Evolutionary conservation across 768 basidiomycete genomes (phyloP).

Genomic region (Suillus spraguei): DNA sequence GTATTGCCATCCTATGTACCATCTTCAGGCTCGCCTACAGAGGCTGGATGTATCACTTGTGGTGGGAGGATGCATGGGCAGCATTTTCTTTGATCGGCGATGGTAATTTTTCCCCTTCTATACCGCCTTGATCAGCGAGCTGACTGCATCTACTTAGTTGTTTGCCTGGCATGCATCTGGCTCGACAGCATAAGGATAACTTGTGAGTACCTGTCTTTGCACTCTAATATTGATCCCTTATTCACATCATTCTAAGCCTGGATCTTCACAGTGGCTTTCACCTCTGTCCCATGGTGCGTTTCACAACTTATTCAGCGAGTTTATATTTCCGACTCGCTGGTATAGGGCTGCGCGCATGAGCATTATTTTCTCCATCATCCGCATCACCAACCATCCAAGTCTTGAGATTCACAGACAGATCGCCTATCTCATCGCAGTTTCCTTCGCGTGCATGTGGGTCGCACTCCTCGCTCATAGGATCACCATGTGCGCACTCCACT

Average conservation of each 20-base stretch:
- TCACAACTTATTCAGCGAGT: no score
- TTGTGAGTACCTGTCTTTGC: conserved; percentile 11
- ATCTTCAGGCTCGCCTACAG: conserved; percentile 26
- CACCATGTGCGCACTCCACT: conserved; percentile 9
- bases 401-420: conserved; percentile 13
- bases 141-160: neutral
- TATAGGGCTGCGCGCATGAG: conserved; percentile 27
- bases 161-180: conserved; percentile 16
- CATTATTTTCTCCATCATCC: conserved; percentile 28
- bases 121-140: neutral
- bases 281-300: conserved; percentile 24
- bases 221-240: conserved; percentile 1
- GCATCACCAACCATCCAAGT: conserved; percentile 15
- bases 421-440: conserved; percentile 11
- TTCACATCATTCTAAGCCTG: conserved; percentile 11
- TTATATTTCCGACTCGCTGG: neutral
- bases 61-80: conserved; percentile 35
- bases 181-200: conserved; percentile 2
- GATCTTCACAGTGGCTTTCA: conserved; percentile 19
- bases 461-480: conserved; percentile 22
- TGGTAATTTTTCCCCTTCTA: neutral
- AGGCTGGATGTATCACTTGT: conserved; percentile 22
- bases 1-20: conserved; percentile 27
- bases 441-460: conserved; percentile 28
- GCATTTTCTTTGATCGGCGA: conserved; percentile 25